These are phyloP conservation scores for Kwoniella sp. DNA, from an alignment of 768 basidiomycete genomes.

Conservation along the genomic window DNA sequence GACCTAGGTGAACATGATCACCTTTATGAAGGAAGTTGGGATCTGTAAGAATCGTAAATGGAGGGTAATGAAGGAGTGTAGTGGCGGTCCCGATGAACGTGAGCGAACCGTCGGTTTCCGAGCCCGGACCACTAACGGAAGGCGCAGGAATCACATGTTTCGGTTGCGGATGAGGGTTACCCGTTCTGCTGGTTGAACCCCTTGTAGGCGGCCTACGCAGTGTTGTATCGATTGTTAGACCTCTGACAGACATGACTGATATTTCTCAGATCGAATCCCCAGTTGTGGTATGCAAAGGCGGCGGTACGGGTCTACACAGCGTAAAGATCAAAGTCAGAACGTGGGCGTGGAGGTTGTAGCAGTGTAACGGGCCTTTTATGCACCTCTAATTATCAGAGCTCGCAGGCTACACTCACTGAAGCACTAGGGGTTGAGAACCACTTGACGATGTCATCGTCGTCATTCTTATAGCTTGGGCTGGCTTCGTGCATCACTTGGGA, in stretches of 20 bases:
- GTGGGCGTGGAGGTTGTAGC: too few relatives aligned
- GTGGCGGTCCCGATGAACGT: slow-evolving; percentile 8
- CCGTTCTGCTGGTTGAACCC: background rate
- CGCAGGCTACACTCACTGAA: too few relatives aligned
- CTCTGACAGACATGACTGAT: background rate
- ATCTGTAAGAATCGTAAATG: slow-evolving; percentile 2
- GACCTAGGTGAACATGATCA: slow-evolving; percentile 51
- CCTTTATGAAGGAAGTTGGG: slow-evolving; percentile 36
- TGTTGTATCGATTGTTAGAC: background rate
- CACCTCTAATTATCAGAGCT: too few relatives aligned
- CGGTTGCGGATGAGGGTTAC: background rate
- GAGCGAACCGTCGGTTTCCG: background rate
- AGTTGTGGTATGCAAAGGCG: too few relatives aligned
- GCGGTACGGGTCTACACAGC: too few relatives aligned
- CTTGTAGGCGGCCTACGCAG: background rate
- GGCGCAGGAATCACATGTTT: background rate
- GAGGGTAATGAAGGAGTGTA: slow-evolving; percentile 1
- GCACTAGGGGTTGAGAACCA: too few relatives aligned
- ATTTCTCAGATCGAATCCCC: too few relatives aligned
- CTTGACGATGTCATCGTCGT: background rate
- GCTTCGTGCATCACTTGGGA: too few relatives aligned
- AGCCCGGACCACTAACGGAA: too few relatives aligned
- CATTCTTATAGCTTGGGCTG: background rate
- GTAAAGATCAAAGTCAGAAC: too few relatives aligned
- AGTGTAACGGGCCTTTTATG: too few relatives aligned